Base-by-base conservation (phyloP, 2,329 filamentous ascomycete genomes). In the Pyrenophora teres region DNA sequence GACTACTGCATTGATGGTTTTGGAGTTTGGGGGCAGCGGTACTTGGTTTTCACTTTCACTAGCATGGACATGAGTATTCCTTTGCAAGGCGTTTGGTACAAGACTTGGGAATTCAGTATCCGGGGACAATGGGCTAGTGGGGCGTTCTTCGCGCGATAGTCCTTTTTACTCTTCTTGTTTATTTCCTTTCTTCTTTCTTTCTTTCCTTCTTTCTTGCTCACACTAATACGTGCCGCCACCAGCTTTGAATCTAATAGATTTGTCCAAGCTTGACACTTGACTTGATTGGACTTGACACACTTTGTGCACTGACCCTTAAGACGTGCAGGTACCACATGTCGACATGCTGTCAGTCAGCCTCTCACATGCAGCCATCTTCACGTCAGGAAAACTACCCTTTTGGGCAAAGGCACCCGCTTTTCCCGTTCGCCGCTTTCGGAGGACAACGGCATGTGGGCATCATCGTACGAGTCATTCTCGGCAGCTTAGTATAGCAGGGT, bases 1-100 rank as follows among this genome's bases (percentile, higher is more conserved):
- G 46, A 56, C 36, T 47, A 56, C 36, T 47, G 54, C 54, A 54
- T 57, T 44, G 43, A 53, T 45, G 50, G 54, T 36, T 50, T 21
- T 23, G 54, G 54, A 54, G 50, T 50, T 48, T 27, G 35, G 35
- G 35, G 21, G 12, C 10, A 38, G 23, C n/a, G 18, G n/a, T 16
- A 32, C n/a, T 49, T 40, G 30, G 30, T 21, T 50, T 23, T 9
- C 37, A 40, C 27, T 12, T 31, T 46, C 27, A 42, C 25, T 21
- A 37, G 43, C 41, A 53, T 46, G 36, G 40, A 19, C 50, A 48
- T 41, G 43, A 52, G 44, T 41, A 52, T 46, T 52, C 42, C 37
- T 37, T 45, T 53, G 53, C 50, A 56, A 50, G 50, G 54, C 50
- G 50, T 49, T 50, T 13, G 38, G 40, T 23, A 41, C 41, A 51